phyloP scores from a whole-genome alignment of 2,329 filamentous ascomycete species.

The Epichloe festucae region DNA sequence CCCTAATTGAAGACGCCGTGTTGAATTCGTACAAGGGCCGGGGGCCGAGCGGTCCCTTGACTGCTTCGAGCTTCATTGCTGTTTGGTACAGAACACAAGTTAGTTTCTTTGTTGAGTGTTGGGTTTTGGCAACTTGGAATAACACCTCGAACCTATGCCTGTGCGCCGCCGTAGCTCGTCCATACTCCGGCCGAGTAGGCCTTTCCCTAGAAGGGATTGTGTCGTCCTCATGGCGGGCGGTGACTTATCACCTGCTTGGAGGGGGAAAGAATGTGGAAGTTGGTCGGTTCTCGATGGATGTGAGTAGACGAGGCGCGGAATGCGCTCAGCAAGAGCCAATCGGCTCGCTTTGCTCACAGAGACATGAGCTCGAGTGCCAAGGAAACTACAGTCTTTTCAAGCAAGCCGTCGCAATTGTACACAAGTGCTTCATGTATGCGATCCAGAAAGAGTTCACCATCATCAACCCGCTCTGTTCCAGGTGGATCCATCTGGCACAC shows the following conservation, averaged over 20 bases:
- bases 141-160: conserved; percentile 31
- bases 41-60: conserved; percentile 50
- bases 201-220: conserved; percentile 29
- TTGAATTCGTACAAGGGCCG: conserved; percentile 54
- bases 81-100: background rate
- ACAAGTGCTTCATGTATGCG: too few relatives aligned
- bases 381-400: too few relatives aligned
- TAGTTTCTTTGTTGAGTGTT: background rate
- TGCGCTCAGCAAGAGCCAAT: conserved; percentile 11
- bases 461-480: too few relatives aligned
- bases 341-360: conserved; percentile 15
- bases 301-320: background rate
- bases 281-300: background rate
- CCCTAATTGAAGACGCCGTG: conserved; percentile 28
- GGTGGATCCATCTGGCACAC: too few relatives aligned
- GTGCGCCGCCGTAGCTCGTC: conserved; percentile 47
- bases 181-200: conserved; percentile 44
- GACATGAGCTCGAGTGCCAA: too few relatives aligned
- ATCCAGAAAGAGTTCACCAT: too few relatives aligned
- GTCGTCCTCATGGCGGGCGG: conserved; percentile 34
- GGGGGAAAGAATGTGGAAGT: background rate
- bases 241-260: background rate
- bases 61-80: conserved; percentile 58
- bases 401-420: too few relatives aligned
- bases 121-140: background rate